Base-by-base conservation (phyloP, 2,329 filamentous ascomycete species). In the Alternaria burnsii region DNA sequence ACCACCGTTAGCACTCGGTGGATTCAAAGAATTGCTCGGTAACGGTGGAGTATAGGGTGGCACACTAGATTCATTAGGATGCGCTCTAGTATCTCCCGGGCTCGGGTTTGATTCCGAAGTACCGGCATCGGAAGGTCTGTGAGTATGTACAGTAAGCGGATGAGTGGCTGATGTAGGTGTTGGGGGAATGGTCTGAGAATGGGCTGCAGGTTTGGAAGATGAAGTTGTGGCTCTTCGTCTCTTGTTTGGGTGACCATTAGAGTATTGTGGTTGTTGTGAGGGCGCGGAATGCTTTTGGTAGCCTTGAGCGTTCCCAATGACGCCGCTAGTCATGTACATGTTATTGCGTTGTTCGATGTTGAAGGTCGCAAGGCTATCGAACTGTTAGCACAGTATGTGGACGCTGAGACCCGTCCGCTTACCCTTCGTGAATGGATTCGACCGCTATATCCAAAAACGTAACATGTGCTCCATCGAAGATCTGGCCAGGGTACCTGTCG, bases 381-480 rank as follows among this genome's bases (percentile, higher is more conserved):
- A 34, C 40, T 32, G 44, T 74, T 51, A 73, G 71, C 53, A 14
- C 24, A 36, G 18, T 41, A 8, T 28, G 5, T 44, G 18, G 42
- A 30, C 24, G 28, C 44, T 36, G 20, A 24, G 28, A 14, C 9
- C 11, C 28, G 9, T 12, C 24, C 43, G 43, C 66, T 65, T 85
- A 87, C 54, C 84, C 81, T 68, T 91, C 87, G 14, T 86, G 82
- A 3, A 84, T 79, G 43, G 85, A 85, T 63, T 92, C 89, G 14
- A 89, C 79, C 8, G 85, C 78, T 1, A 90, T 85, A 68, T 94
- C 91, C 1, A 86, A 80, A 55, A 95, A 86, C 16, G 86, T 89
- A 38, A 94, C 82, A 71, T 93, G 91, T 1, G 91, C 88, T 2
- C 90, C 87, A 69, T 95, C 91, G 55, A 95, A 91, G 5, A 84